Evolutionary conservation across 306 rosid genomes (phyloP).

Genomic region (Cucumis sativus): Cucumber_9930_V3 NC_026656.2:4215001-4215500

Average conservation of each 20-base stretch:
- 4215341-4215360: not conserved
- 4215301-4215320: not conserved
- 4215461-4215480: no score
- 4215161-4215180: no score
- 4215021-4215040: not conserved
- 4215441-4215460: no score
- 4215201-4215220: no score
- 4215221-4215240: no score
- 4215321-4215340: not conserved
- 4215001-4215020: not conserved
- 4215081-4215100: not conserved
- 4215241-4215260: not conserved
- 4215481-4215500: no score
- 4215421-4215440: no score
- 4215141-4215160: no score
- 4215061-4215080: not conserved
- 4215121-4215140: not conserved
- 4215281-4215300: not conserved
- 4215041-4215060: not conserved
- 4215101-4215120: not conserved
- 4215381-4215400: not conserved
- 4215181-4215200: not conserved
- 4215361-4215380: not conserved
- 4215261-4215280: not conserved
- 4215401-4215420: not conserved